Evolutionary conservation across 2,329 filamentous ascomycete genomes (phyloP), one percentile per base, ranked within the genome.

Genomic region (Aspergillus sp.): DNA sequence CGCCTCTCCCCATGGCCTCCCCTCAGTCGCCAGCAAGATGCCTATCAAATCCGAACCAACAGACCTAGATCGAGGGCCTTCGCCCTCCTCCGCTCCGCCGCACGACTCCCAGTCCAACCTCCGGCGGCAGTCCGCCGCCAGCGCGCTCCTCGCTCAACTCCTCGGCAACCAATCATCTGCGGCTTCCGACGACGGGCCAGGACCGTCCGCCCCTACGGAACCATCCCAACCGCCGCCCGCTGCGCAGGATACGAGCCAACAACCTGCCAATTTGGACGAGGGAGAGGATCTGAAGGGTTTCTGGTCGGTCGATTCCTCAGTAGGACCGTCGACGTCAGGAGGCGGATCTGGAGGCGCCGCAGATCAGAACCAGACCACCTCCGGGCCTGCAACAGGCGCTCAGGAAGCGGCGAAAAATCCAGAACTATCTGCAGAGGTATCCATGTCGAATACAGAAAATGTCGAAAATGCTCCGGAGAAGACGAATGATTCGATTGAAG

Each of bases 131-230:
- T 70, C 64, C 40, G 72, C 72, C 41, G 72, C 73, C 50, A 72
- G 69, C 22, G 68, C 72, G 41, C 65, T 75, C 14, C 63, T 75
- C 42, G 72, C 73, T 33, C 72, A 75, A 59, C 62, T 75, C 8
- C 65, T 75, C 49, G 69, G 71, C 40, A 70, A 68, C 52, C 67
- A 69, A 53, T 54, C 61, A n/a, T 50, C 62, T 33, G 54, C 60
- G 50, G 49, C 61, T 32, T 57, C 55, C 43, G 58, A 59, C 43
- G 58, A 59, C 38, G 38, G 54, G 30, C 53, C 42, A 47, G 47
- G 33, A 20, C 30, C 47, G 36, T 45, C 49, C 24, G 35, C 47
- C 47, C 38, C 35, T 40, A 40, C 50, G 17, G 49, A 58, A 43
- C 52, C 48, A n/a, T 42, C 50, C 32, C 38, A 45, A 43, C 47